Evolutionary conservation across 805 yeast genomes (phyloP).

Genomic region (Starmerella ratchasimensis): DNA sequence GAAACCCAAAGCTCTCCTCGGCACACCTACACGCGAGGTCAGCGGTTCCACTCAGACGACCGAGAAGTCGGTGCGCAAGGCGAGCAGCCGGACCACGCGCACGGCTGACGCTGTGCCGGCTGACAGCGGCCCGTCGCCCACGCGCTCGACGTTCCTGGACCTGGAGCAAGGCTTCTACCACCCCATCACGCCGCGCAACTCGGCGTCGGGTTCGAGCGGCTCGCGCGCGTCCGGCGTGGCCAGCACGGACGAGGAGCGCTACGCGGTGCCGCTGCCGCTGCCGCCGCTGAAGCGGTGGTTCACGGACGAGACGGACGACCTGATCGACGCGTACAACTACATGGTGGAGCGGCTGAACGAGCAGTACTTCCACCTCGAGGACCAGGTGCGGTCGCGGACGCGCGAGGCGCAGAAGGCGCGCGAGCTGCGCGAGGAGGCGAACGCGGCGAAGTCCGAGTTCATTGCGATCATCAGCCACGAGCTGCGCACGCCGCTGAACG

Average conservation of each 20-base stretch:
- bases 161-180: no score
- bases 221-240: no score
- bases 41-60: no score
- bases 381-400: conserved; percentile 75
- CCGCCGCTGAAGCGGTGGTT: conserved; percentile 16
- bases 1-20: no score
- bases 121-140: background rate
- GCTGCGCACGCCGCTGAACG: conserved; percentile 87
- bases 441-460: conserved; percentile 88
- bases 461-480: conserved; percentile 91
- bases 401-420: conserved; percentile 55
- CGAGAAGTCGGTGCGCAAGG: no score
- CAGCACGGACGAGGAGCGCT: background rate
- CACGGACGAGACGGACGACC: conserved; percentile 70
- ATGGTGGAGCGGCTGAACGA: conserved; percentile 83
- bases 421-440: conserved; percentile 47
- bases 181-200: no score
- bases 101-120: background rate
- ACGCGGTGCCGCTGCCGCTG: conserved; percentile 17
- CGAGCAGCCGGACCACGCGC: no score
- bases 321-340: conserved; percentile 77
- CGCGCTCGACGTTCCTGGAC: no score
- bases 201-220: no score
- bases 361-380: conserved; percentile 78
- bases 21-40: no score